A percentile compares a stretch with the other conserved stretches of the same genome.
Conservation (phyloP, 2,329 filamentous ascomycete genomes). For the Hypoxylon sp. region DNA sequence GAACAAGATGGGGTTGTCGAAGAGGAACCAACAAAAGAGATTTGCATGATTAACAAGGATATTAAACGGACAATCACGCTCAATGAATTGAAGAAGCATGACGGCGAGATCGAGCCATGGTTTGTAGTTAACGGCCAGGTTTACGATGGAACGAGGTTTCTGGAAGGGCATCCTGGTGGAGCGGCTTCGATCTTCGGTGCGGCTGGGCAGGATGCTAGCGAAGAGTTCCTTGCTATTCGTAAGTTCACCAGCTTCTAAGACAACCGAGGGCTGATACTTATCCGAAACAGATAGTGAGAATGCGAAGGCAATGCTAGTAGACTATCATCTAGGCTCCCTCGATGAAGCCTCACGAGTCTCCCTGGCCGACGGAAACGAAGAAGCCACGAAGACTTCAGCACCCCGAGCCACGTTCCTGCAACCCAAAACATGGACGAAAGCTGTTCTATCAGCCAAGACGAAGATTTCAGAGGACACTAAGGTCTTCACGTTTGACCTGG, state of each 20-base stretch:
- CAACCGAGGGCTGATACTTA: constrained; percentile 43
- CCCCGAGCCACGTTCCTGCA: constrained; percentile 76
- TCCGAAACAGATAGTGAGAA: constrained; percentile 80
- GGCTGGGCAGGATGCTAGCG: constrained; percentile 84
- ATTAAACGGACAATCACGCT: constrained; percentile 73
- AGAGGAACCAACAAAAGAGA: constrained; percentile 70
- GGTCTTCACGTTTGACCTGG: constrained; percentile 83
- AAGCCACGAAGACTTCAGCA: constrained; percentile 53
- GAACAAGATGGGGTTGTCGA: constrained; percentile 58
- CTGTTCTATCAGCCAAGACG: constrained; percentile 75
- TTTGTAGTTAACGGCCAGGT: constrained; percentile 91
- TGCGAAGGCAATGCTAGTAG: constrained; percentile 88
- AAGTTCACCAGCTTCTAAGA: constrained; percentile 57
- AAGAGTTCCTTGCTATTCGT: constrained; percentile 95
- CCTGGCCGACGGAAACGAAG: constrained; percentile 60
- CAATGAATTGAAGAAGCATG: constrained; percentile 78
- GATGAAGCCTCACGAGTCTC: constrained; percentile 68
- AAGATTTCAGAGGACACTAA: constrained; percentile 80
- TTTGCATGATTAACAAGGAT: constrained; percentile 81
- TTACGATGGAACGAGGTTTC: constrained; percentile 85
- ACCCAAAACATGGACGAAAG: constrained; percentile 78
- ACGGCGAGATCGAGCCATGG: constrained; percentile 77
- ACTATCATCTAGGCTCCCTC: constrained; percentile 86
- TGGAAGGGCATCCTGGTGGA: constrained; percentile 87
- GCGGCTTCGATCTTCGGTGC: constrained; percentile 85